Evolutionary conservation across 495 filamentous ascomycete species (phyloP), one percentile per base, ranked within the genome.

Genomic region (Podospora pseudopauciseta): DNA sequence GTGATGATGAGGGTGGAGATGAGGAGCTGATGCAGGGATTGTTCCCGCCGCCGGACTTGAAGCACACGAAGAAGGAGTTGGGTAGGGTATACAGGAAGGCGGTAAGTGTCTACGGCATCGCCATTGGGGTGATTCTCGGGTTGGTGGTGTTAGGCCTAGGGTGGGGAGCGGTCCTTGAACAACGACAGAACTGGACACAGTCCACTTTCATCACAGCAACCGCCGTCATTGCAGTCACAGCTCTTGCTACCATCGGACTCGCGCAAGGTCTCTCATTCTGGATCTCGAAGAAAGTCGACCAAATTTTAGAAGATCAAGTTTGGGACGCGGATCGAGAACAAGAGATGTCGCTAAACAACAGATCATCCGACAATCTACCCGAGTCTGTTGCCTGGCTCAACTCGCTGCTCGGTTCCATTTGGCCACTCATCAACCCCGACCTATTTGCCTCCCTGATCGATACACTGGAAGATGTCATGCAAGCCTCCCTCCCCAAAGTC

Each of bases 381-480:
- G 89, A 90, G 76, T 87, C 87, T 2, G 84, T 83, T 0, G 82
- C 87, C 19, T 91, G 89, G 89, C 79, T 91, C 20, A 91, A 91
- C 73, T 85, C 83, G 16, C 65, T 91, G 13, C 73, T 91, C 16
- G 76, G 82, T 1, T 84, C 87, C 0, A 77, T 91, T 26, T 91
- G 89, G 89, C 87, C 88, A 1, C 78, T 91, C 30, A 81, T 91
- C 73, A 91, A 91, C 72, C 89, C 89, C 0, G 88, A 90, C 70
- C 78, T 91, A 3, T 91, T 91, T 66, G 81, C 83, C 4, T 86
- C 84, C 34, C 69, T 91, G 3, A 82, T 85, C 6, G 89, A 91
- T 71, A 88, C 83, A 59, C 80, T 91, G 11, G 89, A 91, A 71
- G 89, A 91, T 73, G 86, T 90, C 64, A 91, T 91, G 89, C 89